Evolutionary conservation across 2,329 filamentous ascomycete genomes (phyloP).

Genomic region (Madurella fahalii): DNA sequence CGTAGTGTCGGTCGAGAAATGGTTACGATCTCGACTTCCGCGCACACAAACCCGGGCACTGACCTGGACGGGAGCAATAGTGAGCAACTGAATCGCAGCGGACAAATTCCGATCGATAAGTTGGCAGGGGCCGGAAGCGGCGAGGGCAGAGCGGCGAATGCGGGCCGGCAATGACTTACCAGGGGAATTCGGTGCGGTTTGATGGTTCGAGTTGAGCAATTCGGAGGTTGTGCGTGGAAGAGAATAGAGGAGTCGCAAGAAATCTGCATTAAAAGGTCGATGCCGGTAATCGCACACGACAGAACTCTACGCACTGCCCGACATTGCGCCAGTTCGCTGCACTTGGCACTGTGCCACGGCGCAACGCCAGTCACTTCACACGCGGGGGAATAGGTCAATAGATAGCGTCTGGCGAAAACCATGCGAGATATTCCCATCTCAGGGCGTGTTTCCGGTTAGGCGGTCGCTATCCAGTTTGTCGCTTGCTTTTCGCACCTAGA

Average conservation of each 20-base stretch:
- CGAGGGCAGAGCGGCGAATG: conserved; percentile 13
- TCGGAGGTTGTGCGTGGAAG: conserved; percentile 29
- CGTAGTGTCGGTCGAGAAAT: conserved; percentile 30
- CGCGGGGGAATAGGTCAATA: not conserved
- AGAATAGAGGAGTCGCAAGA: conserved; percentile 32
- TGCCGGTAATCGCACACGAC: conserved; percentile 26
- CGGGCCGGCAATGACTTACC: conserved; percentile 26
- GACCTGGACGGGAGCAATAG: conserved; percentile 21
- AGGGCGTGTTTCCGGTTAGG: not conserved
- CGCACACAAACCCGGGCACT: conserved; percentile 24
- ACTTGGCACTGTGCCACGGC: conserved; percentile 23
- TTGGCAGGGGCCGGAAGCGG: conserved; percentile 3
- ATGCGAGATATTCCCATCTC: not conserved
- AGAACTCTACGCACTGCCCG: conserved; percentile 1
- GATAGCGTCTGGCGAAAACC: not conserved
- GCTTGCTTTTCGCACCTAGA: conserved; percentile 8
- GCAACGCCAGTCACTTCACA: conserved; percentile 7
- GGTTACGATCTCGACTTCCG: conserved; percentile 26
- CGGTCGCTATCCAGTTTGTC: not conserved
- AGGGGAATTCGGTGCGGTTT: conserved; percentile 25
- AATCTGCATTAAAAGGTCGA: conserved; percentile 27
- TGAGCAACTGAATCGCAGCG: conserved; percentile 24
- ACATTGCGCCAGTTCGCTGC: conserved; percentile 6
- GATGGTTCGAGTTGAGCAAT: conserved; percentile 29
- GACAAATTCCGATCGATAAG: conserved; percentile 11